These are phyloP conservation scores for Tricholoma sp. DNA, from an alignment of 768 basidiomycete species.

Conservation along the genomic window DNA sequence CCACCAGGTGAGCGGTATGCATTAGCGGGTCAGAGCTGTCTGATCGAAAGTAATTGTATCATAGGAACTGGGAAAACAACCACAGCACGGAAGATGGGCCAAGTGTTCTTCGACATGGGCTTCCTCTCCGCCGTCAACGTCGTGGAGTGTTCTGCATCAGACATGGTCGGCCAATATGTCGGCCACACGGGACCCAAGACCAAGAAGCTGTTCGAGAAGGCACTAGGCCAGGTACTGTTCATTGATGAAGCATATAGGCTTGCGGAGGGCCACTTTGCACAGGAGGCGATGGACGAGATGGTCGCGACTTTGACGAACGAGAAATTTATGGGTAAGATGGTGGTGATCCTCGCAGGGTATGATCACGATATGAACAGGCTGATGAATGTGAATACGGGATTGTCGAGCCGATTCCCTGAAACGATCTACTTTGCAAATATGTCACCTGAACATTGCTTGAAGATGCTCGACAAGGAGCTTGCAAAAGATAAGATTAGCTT, in stretches of 20 bases:
- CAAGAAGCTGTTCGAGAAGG: constrained; percentile 53
- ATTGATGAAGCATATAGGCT: constrained; percentile 71
- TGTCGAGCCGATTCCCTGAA: constrained; percentile 66
- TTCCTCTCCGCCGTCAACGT: constrained; percentile 43
- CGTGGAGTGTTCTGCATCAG: constrained; percentile 63
- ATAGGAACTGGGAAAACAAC: constrained; percentile 64
- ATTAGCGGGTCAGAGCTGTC: background rate
- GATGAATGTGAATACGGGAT: constrained; percentile 54
- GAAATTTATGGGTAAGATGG: constrained; percentile 49
- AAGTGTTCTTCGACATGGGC: constrained; percentile 63
- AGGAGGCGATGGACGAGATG: constrained; percentile 70
- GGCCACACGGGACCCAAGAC: constrained; percentile 72
- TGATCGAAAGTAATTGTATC: constrained; percentile 6
- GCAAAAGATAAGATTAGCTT: constrained; percentile 36
- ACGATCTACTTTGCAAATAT: constrained; percentile 53
- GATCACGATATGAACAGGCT: constrained; percentile 62
- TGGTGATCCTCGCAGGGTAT: constrained; percentile 70
- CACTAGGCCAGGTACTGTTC: constrained; percentile 63
- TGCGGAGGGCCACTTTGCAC: constrained; percentile 53
- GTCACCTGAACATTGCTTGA: constrained; percentile 40
- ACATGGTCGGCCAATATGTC: constrained; percentile 64
- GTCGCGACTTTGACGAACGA: constrained; percentile 59
- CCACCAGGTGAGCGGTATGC: constrained; percentile 47
- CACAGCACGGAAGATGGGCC: constrained; percentile 54
- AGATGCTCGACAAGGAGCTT: constrained; percentile 44